Conservation (phyloP, 495 filamentous ascomycete species). For the Collariella sp. region DNA sequence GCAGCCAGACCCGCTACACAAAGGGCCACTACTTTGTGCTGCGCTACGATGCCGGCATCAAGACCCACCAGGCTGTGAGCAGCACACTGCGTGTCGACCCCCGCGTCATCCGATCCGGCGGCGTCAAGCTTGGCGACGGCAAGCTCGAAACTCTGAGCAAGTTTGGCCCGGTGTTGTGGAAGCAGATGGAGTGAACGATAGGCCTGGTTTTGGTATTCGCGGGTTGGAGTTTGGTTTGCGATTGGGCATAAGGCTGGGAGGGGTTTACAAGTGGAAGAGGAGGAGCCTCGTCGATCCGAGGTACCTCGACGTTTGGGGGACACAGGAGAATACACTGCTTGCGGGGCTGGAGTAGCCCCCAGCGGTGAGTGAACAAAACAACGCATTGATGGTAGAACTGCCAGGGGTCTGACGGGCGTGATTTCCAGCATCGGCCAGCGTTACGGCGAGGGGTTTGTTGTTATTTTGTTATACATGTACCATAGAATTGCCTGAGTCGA, state of each 20-base stretch:
- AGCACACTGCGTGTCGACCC: conserved; percentile 79
- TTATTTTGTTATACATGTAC: conserved; percentile 3
- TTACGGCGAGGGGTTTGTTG: background rate
- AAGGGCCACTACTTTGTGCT: conserved; percentile 94
- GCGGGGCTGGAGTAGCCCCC: too few species aligned
- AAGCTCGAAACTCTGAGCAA: conserved; percentile 62
- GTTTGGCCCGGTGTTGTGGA: conserved; percentile 44
- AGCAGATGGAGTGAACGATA: conserved; percentile 16
- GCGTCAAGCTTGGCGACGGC: conserved; percentile 74
- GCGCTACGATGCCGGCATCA: conserved; percentile 74
- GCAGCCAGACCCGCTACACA: conserved; percentile 70
- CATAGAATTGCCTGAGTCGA: background rate
- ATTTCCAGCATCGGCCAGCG: background rate
- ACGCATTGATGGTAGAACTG: too few species aligned
- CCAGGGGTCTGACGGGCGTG: too few species aligned
- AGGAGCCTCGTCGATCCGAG: too few species aligned
- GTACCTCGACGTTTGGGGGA: too few species aligned
- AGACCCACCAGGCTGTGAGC: conserved; percentile 62
- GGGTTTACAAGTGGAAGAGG: too few species aligned
- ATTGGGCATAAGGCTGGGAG: background rate
- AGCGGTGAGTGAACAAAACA: too few species aligned
- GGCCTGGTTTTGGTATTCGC: background rate
- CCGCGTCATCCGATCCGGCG: conserved; percentile 74
- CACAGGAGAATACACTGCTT: too few species aligned
- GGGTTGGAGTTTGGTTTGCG: background rate